Percentiles rank a stretch among this genome's conserved stretches.
Conservation (phyloP, 129 eudicot species). For the Ambrosia artemisiifolia region DNA sequence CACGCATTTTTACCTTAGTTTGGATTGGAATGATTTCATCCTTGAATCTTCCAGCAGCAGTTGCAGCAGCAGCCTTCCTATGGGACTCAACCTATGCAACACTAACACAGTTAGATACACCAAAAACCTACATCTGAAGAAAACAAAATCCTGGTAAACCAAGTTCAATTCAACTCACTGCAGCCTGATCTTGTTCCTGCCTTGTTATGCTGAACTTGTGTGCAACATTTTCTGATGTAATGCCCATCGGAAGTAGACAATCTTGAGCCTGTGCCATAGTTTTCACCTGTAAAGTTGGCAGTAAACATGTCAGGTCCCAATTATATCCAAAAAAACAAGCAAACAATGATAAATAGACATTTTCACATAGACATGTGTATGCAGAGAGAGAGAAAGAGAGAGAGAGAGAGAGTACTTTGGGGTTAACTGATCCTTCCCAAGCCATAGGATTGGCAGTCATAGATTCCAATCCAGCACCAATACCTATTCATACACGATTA, state of each 20-base stretch:
- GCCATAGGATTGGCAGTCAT: conserved; percentile 92
- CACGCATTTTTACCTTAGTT: conserved; percentile 57
- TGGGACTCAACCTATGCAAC: conserved; percentile 78
- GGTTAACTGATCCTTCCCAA: conserved; percentile 93
- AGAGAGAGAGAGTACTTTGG: conserved; percentile 45
- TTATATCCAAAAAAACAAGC: background rate
- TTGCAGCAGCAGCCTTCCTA: conserved; percentile 95
- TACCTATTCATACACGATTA: conserved; percentile 41
- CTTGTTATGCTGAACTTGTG: conserved; percentile 81
- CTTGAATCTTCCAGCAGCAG: conserved; percentile 84
- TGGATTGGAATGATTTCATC: conserved; percentile 87
- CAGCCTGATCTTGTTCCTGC: conserved; percentile 96
- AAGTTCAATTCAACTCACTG: conserved; percentile 58
- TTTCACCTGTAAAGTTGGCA: conserved; percentile 49
- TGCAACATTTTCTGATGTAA: conserved; percentile 96
- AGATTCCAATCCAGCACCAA: conserved; percentile 97
- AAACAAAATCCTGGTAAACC: background rate
- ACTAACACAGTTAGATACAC: background rate
- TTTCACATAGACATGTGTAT: background rate
- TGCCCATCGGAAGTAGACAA: conserved; percentile 98
- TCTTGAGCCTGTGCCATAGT: conserved; percentile 80
- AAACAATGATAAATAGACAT: background rate
- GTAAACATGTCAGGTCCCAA: conserved; percentile 9
- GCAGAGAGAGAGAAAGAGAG: background rate
- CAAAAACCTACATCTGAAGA: background rate